These are phyloP conservation scores for Hansenula sp. DNA, from an alignment of 1,139 yeast species.

Conservation along the genomic window DNA sequence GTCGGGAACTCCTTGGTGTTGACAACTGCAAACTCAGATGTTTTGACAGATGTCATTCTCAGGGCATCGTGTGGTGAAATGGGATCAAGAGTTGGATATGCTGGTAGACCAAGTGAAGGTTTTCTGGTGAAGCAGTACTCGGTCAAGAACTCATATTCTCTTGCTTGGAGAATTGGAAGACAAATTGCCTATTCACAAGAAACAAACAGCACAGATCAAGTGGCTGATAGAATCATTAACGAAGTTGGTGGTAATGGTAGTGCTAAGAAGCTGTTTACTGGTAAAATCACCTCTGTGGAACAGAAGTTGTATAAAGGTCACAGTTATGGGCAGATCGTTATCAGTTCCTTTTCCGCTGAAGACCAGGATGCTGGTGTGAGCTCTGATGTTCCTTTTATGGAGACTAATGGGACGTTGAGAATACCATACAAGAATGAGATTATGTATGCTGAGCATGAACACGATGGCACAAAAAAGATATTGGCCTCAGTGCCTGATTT, in stretches of 20 bases:
- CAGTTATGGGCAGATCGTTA: slow-evolving; percentile 37
- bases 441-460: slow-evolving; percentile 27
- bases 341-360: slow-evolving; percentile 22
- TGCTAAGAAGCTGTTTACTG: slow-evolving; percentile 32
- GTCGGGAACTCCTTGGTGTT: slow-evolving; percentile 34
- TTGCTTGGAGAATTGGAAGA: slow-evolving; percentile 42
- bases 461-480: slow-evolving; percentile 5
- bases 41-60: slow-evolving; percentile 30
- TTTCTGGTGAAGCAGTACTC: slow-evolving; percentile 21
- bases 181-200: slow-evolving; percentile 24
- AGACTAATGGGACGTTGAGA: slow-evolving; percentile 16
- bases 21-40: slow-evolving; percentile 26
- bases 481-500: slow-evolving; percentile 39
- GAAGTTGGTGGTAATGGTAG: slow-evolving; percentile 28
- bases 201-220: slow-evolving; percentile 25
- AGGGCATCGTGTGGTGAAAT: slow-evolving; percentile 36
- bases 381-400: slow-evolving; percentile 31
- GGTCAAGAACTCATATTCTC: slow-evolving; percentile 30
- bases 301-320: slow-evolving; percentile 36
- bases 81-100: slow-evolving; percentile 33
- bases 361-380: neutral
- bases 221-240: slow-evolving; percentile 32
- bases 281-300: slow-evolving; percentile 38
- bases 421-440: slow-evolving; percentile 43
- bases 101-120: slow-evolving; percentile 29